Conservation (phyloP, 2,329 filamentous ascomycete species). For the Acephala macrosclerotiorum region DNA sequence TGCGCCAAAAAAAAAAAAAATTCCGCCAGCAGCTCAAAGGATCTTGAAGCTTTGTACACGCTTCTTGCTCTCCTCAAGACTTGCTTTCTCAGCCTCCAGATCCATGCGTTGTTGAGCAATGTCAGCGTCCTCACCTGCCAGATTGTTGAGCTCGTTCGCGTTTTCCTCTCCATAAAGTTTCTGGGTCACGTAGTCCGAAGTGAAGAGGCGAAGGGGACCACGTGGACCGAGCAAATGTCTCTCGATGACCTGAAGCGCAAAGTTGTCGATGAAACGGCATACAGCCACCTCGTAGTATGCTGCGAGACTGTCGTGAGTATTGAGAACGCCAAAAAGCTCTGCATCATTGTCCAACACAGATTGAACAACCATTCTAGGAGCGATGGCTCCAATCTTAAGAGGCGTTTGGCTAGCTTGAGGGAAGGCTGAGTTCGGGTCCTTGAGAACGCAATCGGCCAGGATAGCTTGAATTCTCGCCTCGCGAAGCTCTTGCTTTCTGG, state of each 20-base stretch:
- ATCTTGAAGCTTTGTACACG: slow-evolving; percentile 27
- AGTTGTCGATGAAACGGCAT: slow-evolving; percentile 23
- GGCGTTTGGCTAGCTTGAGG: neutral
- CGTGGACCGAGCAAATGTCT: slow-evolving; percentile 20
- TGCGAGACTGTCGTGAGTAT: slow-evolving; percentile 20
- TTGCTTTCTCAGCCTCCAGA: slow-evolving; percentile 16
- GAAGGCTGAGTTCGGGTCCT: neutral
- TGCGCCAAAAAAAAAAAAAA: neutral
- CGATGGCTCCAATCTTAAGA: neutral
- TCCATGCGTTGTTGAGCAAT: slow-evolving; percentile 18
- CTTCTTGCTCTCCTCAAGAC: slow-evolving; percentile 28
- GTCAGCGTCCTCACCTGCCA: slow-evolving; percentile 24
- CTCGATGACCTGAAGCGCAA: slow-evolving; percentile 23
- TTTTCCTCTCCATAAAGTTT: slow-evolving; percentile 28
- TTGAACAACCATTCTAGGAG: neutral
- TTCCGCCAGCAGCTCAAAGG: slow-evolving; percentile 4
- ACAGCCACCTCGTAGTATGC: slow-evolving; percentile 20
- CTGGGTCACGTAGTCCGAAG: slow-evolving; percentile 11
- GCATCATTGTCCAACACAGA: neutral
- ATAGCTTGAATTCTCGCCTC: slow-evolving; percentile 19
- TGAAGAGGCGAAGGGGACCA: slow-evolving; percentile 18
- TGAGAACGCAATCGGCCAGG: neutral
- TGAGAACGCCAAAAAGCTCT: slow-evolving; percentile 8
- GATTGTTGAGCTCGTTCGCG: slow-evolving; percentile 8
- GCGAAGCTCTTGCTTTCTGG: slow-evolving; percentile 9